A percentile compares a stretch with the other conserved stretches of the same genome.
These are phyloP conservation scores for Baeospora myosura DNA, from an alignment of 1,284 basidiomycete species.

Conservation along the genomic window DNA sequence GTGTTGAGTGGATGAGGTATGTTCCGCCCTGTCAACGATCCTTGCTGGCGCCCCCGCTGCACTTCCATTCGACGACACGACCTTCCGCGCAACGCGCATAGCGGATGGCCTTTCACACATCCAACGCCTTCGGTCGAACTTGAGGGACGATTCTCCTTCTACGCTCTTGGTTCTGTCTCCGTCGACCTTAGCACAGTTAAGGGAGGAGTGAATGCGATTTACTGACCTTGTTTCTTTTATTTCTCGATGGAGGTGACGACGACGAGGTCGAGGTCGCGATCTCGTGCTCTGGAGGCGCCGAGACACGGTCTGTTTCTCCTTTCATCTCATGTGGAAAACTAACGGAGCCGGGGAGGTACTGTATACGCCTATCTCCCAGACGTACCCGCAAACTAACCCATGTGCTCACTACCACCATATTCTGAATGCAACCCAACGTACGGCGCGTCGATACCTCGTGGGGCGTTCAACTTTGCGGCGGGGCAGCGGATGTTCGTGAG, in stretches of 20 bases:
- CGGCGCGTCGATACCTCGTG: not conserved
- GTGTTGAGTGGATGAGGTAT: no score
- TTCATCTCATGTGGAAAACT: slow-evolving; percentile 50
- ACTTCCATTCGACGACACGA: slow-evolving; percentile 34
- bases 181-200: slow-evolving; percentile 41
- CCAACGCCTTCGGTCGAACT: slow-evolving; percentile 41
- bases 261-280: slow-evolving; percentile 32
- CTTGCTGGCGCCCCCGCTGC: slow-evolving; percentile 25
- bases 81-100: slow-evolving; percentile 34
- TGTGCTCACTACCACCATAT: not conserved
- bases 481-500: not conserved
- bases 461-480: not conserved
- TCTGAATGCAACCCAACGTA: slow-evolving; percentile 1
- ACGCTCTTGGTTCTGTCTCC: slow-evolving; percentile 37
- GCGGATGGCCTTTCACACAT: slow-evolving; percentile 31
- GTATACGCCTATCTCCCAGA: slow-evolving; percentile 37
- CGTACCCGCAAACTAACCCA: not conserved
- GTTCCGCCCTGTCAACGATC: no score
- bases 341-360: slow-evolving; percentile 47
- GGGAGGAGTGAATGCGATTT: slow-evolving; percentile 14
- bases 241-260: slow-evolving; percentile 39
- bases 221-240: slow-evolving; percentile 7
- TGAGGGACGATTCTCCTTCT: slow-evolving; percentile 55
- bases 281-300: slow-evolving; percentile 48
- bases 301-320: slow-evolving; percentile 42